A percentile compares a stretch with the other conserved stretches of the same genome.
phyloP scores from a whole-genome alignment of 768 basidiomycete species.

The Collybia mongolica region DNA sequence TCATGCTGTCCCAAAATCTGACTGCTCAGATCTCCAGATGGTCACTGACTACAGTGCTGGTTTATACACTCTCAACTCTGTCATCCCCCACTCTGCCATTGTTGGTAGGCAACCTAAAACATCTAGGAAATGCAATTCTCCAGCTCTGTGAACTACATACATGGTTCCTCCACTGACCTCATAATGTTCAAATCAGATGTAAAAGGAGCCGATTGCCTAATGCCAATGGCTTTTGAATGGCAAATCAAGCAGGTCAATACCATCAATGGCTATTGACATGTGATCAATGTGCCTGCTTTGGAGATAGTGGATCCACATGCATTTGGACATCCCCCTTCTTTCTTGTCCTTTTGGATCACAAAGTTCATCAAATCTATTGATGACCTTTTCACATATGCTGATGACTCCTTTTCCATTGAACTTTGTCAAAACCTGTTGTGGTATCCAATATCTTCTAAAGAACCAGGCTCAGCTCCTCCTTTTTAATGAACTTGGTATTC shows the following conservation, averaged over 20 bases:
- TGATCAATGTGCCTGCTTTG: neutral
- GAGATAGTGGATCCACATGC: neutral
- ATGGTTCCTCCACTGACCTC: neutral
- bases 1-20: slow-evolving; percentile 29
- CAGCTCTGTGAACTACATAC: neutral
- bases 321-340: neutral
- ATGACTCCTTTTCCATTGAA: no score
- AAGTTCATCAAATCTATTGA: no score
- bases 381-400: no score
- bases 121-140: slow-evolving; percentile 7
- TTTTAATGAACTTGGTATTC: slow-evolving; percentile 3
- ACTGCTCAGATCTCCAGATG: slow-evolving; percentile 27
- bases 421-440: no score
- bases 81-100: no score
- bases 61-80: slow-evolving; percentile 18
- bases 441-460: neutral
- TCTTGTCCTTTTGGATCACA: no score
- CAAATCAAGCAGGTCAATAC: slow-evolving; percentile 22
- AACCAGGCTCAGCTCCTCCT: slow-evolving; percentile 1
- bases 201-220: slow-evolving; percentile 27
- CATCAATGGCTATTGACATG: neutral
- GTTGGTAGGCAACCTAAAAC: no score
- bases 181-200: slow-evolving; percentile 38
- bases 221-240: slow-evolving; percentile 37
- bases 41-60: slow-evolving; percentile 36